Conservation (phyloP, 2,329 filamentous ascomycete genomes). For the Furcasterigmium furcatum region DNA sequence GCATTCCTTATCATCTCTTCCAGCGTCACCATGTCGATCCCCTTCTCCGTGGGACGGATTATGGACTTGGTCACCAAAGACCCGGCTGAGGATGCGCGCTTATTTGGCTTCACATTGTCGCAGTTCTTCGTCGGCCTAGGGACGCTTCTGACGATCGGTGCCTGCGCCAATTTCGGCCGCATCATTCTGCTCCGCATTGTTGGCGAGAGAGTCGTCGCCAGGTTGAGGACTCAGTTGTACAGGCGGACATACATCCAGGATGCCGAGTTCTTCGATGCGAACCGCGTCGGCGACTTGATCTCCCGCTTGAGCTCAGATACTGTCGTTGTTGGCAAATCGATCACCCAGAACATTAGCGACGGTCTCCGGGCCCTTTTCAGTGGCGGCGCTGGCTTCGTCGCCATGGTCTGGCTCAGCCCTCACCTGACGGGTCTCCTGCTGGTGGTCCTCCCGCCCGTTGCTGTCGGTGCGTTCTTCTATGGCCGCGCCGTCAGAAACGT, state of each 20-base stretch:
- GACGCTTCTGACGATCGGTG: slow-evolving; percentile 75
- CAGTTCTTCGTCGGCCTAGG: slow-evolving; percentile 87
- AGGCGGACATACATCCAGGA: slow-evolving; percentile 93
- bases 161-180: slow-evolving; percentile 86
- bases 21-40: slow-evolving; percentile 90
- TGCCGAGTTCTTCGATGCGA: slow-evolving; percentile 98
- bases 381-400: slow-evolving; percentile 80
- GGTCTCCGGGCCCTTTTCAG: slow-evolving; percentile 90
- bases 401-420: slow-evolving; percentile 95
- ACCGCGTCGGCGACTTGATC: slow-evolving; percentile 92
- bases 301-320: slow-evolving; percentile 94
- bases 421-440: slow-evolving; percentile 85
- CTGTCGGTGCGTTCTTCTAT: slow-evolving; percentile 86
- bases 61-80: slow-evolving; percentile 84
- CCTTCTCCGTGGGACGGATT: slow-evolving; percentile 94
- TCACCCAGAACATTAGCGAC: slow-evolving; percentile 96
- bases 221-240: slow-evolving; percentile 86
- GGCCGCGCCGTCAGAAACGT: slow-evolving; percentile 85
- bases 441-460: slow-evolving; percentile 87
- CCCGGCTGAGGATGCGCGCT: slow-evolving; percentile 58
- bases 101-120: slow-evolving; percentile 81
- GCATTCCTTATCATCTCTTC: slow-evolving; percentile 85
- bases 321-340: slow-evolving; percentile 96
- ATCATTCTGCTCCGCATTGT: slow-evolving; percentile 93
- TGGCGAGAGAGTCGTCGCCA: slow-evolving; percentile 89